Percentiles rank a stretch among this genome's conserved stretches.
Conservation (phyloP, 2,329 filamentous ascomycete genomes). For the Fusarium nanum region DNA sequence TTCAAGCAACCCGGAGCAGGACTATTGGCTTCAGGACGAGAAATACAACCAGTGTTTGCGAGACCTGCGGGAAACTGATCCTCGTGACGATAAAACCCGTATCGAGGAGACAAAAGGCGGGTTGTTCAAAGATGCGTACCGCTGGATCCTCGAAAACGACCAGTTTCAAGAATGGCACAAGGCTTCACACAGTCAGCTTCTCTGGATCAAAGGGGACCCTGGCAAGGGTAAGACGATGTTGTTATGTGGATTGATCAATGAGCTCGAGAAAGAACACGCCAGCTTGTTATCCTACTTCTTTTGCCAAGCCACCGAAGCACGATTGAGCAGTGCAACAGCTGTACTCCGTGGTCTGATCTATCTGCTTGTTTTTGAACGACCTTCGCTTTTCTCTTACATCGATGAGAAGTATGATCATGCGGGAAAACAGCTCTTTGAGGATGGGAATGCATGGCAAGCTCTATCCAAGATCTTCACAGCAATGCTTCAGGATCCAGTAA, state of each 20-base stretch:
- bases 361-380: background rate
- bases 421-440: accelerated
- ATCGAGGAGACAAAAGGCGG: slow-evolving; percentile 53
- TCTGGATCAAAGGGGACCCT: slow-evolving; percentile 55
- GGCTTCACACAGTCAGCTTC: slow-evolving; percentile 23
- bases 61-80: slow-evolving; percentile 47
- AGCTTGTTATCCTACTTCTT: background rate
- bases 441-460: background rate
- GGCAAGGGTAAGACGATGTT: slow-evolving; percentile 61
- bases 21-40: background rate
- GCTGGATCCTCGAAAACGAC: slow-evolving; percentile 50
- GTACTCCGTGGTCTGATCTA: background rate
- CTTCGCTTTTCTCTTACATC: accelerated
- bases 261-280: accelerated
- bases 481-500: background rate
- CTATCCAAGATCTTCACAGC: background rate
- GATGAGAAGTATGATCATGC: background rate
- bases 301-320: background rate
- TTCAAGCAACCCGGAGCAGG: accelerated
- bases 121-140: slow-evolving; percentile 48
- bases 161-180: slow-evolving; percentile 34
- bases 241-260: slow-evolving; percentile 52
- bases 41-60: slow-evolving; percentile 33
- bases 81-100: slow-evolving; percentile 50
- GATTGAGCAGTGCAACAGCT: background rate